phyloP scores from a whole-genome alignment of 108 stramenopile species.

The Hondaea fermentalgiana region DNA sequence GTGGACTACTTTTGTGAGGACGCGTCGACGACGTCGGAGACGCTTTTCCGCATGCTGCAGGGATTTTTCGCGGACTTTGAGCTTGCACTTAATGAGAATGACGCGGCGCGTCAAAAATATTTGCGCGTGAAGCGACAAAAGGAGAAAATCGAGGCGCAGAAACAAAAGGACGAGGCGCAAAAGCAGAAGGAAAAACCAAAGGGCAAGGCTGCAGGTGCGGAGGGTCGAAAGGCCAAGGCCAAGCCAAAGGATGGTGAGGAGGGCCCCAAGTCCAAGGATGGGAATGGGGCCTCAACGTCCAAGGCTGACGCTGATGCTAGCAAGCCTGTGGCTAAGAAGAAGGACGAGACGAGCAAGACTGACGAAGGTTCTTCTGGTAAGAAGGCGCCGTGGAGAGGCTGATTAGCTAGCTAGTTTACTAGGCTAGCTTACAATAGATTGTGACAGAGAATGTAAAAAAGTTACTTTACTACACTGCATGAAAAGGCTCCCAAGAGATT shows the following conservation, averaged over 20 bases:
- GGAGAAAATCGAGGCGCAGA: background rate
- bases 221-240: no score
- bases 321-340: background rate
- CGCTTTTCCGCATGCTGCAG: background rate
- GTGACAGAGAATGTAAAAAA: no score
- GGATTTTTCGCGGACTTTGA: background rate
- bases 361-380: background rate
- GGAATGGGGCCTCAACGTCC: background rate
- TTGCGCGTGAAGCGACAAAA: background rate
- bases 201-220: no score
- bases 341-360: background rate
- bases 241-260: background rate
- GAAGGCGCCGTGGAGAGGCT: background rate
- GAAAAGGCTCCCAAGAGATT: no score
- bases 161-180: background rate
- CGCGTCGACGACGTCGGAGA: background rate
- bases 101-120: background rate
- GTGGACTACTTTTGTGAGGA: conserved; percentile 17
- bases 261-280: background rate
- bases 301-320: background rate
- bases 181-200: no score
- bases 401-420: background rate
- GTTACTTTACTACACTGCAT: no score
- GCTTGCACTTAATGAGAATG: background rate
- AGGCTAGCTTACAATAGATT: no score